Conservation (phyloP, 345 rosid genomes). For the Noccaea caerulescens region DNA sequence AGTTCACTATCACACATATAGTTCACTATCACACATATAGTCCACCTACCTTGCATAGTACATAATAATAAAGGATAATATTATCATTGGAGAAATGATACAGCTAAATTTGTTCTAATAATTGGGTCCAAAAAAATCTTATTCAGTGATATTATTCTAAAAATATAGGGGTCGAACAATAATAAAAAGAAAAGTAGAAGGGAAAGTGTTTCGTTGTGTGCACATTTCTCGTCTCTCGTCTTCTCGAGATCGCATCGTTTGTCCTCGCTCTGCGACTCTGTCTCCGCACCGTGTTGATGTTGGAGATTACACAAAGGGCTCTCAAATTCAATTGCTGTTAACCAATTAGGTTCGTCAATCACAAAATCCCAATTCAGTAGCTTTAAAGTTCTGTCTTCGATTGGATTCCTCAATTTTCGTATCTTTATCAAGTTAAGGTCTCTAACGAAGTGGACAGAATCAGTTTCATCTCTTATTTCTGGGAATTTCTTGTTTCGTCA, state of each 20-base stretch:
- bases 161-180: not conserved
- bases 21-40: too few species aligned
- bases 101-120: too few species aligned
- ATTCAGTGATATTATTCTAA: too few species aligned
- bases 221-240: not conserved
- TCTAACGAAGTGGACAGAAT: not conserved
- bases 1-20: too few species aligned
- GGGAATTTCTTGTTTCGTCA: too few species aligned
- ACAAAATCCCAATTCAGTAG: not conserved
- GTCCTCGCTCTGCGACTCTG: not conserved
- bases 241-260: conserved; percentile 6
- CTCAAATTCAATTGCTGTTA: not conserved
- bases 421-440: not conserved
- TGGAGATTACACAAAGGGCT: not conserved
- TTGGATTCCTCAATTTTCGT: not conserved
- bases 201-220: not conserved
- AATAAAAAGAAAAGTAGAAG: not conserved
- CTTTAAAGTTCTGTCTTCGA: not conserved
- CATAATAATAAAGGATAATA: too few species aligned
- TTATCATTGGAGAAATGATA: too few species aligned
- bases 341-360: not conserved
- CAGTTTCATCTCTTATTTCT: not conserved
- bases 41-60: too few species aligned
- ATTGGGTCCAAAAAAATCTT: too few species aligned
- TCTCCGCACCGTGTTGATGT: not conserved